A percentile compares a stretch with the other conserved stretches of the same genome.
Evolutionary conservation across 1,284 basidiomycete species (phyloP).

Genomic region (Neonothopanus nambi): DNA sequence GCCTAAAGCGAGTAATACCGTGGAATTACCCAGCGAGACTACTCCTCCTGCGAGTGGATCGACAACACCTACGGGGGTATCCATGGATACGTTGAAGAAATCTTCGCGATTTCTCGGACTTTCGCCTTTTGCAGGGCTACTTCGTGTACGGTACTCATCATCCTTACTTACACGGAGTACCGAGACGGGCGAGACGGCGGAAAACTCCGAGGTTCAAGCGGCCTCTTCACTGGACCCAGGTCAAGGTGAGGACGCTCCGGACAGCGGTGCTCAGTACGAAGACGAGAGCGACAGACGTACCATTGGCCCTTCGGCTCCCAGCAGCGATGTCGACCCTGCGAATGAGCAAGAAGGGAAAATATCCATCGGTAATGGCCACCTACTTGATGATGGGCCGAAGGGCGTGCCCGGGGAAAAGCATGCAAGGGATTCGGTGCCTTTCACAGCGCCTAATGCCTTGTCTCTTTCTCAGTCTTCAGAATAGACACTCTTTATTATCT

Average conservation of each 20-base stretch:
- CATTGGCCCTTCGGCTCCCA: slow-evolving; percentile 44
- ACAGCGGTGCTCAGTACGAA: background rate
- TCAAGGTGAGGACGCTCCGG: slow-evolving; percentile 25
- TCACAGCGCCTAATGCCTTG: no score
- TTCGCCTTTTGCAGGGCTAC: slow-evolving; percentile 63
- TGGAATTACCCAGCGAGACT: slow-evolving; percentile 32
- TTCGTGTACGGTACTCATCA: slow-evolving; percentile 60
- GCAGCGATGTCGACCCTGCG: slow-evolving; percentile 19
- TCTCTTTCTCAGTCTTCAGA: no score
- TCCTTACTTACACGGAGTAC: slow-evolving; percentile 17
- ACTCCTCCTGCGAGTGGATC: slow-evolving; percentile 52
- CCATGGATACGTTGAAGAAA: slow-evolving; percentile 37
- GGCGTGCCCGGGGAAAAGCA: no score
- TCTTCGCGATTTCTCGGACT: slow-evolving; percentile 50
- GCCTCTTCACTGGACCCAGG: background rate
- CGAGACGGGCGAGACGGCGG: slow-evolving; percentile 12
- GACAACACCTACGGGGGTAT: slow-evolving; percentile 50
- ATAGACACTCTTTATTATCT: no score
- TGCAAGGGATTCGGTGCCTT: no score
- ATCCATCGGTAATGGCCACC: no score
- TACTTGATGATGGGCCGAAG: no score
- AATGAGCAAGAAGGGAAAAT: background rate
- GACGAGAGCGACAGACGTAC: slow-evolving; percentile 63
- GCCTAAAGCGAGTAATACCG: slow-evolving; percentile 34
- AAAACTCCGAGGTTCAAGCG: slow-evolving; percentile 25